These are phyloP conservation scores for Populus hybrid DNA, from an alignment of 441 rosid genomes.

Conservation along the genomic window DNA sequence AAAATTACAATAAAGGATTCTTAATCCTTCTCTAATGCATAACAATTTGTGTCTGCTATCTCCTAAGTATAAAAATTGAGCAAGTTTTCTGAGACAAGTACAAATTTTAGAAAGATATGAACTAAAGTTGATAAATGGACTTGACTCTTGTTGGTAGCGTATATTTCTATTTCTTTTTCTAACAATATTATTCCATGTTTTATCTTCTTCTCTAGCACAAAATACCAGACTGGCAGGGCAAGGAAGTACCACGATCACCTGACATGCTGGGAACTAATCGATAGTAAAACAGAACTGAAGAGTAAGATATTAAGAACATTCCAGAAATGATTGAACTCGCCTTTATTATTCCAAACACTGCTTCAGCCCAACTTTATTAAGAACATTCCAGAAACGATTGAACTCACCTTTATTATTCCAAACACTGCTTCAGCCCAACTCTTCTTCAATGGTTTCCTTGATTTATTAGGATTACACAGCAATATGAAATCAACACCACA, in stretches of 20 bases:
- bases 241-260: not conserved
- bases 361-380: slow-evolving; percentile 67
- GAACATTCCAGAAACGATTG: slow-evolving; percentile 1
- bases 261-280: not conserved
- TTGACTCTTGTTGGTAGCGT: not conserved
- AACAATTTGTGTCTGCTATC: not conserved
- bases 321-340: slow-evolving; percentile 34
- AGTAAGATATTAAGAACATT: not conserved
- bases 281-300: not conserved
- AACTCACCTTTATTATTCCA: slow-evolving; percentile 74
- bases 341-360: slow-evolving; percentile 78
- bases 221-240: not conserved
- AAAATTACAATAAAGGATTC: not conserved
- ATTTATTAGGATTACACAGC: slow-evolving; percentile 75
- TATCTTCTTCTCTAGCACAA: not conserved
- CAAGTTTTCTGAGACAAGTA: not conserved
- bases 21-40: not conserved
- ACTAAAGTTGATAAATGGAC: not conserved
- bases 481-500: slow-evolving; percentile 83
- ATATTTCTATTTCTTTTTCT: not conserved
- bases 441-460: slow-evolving; percentile 56
- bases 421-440: slow-evolving; percentile 89
- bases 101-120: not conserved
- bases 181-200: not conserved
- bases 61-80: not conserved